Percentiles rank a stretch among this genome's conserved stretches.
Evolutionary conservation across 2,329 filamentous ascomycete species (phyloP).

Genomic region (Claviceps paspali): DNA sequence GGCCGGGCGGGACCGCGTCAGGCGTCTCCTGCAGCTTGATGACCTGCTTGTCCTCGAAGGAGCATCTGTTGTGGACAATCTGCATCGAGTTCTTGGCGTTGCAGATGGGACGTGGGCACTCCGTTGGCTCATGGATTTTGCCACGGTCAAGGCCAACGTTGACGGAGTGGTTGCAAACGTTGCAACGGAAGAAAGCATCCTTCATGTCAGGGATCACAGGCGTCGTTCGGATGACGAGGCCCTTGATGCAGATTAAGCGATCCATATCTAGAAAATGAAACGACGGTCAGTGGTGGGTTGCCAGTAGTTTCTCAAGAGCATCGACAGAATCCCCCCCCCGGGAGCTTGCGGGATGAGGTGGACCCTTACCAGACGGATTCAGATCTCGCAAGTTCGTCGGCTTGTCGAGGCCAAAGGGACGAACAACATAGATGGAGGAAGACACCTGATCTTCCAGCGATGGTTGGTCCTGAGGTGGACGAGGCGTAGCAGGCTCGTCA

Average conservation of each 20-base stretch:
- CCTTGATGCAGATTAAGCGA: constrained; percentile 87
- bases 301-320: not conserved
- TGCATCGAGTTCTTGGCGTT: constrained; percentile 89
- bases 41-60: constrained; percentile 93
- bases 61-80: constrained; percentile 89
- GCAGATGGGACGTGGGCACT: constrained; percentile 73
- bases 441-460: constrained; percentile 70
- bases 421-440: constrained; percentile 65
- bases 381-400: constrained; percentile 86
- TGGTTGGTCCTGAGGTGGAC: constrained; percentile 28
- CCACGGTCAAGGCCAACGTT: constrained; percentile 87
- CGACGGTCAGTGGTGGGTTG: too few species aligned
- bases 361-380: constrained; percentile 56
- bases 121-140: constrained; percentile 86
- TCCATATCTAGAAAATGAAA: constrained; percentile 84
- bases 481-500: constrained; percentile 26
- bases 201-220: constrained; percentile 99
- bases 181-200: constrained; percentile 93
- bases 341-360: not conserved
- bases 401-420: constrained; percentile 77
- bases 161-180: constrained; percentile 80
- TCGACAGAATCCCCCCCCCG: not conserved
- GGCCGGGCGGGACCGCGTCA: constrained; percentile 83
- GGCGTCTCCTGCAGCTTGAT: constrained; percentile 98
- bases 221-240: constrained; percentile 86